Evolutionary conservation across 495 filamentous ascomycete genomes (phyloP), one percentile per base, ranked within the genome.

Genomic region (Clavariopsis aquatica): DNA sequence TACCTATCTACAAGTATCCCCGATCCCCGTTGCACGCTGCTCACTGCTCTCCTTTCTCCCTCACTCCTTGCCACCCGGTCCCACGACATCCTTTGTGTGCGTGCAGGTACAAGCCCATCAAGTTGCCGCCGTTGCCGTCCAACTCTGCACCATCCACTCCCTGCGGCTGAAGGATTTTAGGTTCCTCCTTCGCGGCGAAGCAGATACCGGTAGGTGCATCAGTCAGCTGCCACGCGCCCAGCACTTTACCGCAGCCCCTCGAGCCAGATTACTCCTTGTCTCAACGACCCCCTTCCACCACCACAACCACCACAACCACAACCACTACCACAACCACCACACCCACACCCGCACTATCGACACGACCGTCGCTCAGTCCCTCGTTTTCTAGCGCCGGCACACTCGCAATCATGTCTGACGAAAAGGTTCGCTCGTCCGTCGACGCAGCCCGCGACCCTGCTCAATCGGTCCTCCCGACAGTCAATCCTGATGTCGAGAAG

Each of bases 401-500:
- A n/a, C 38, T 23, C 23, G 45, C 34, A 2, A 52, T 38, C 62
- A 89, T 87, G 84, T 83, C 82, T 63, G 83, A 79, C 65, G 82
- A 95, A 76, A 96, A 95, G 77, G 85, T 78, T 57, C 88, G 92
- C 72, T 80, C 83, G 54, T 96, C 92, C 34, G 88, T 85, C 76
- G 91, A 92, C 75, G 84, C 69, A 80, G 84, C 73, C 74, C 82
- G 76, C 24, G 73, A 71, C 23, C 65, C 83, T 49, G 79, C 79
- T 53, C 81, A 84, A 60, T 85, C 88, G 54, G 79, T 89, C 52
- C 79, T 96, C 65, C 92, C 92, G 41, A 91, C 87, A 15, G 85
- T 91, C 73, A 94, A 91, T 72, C 89, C 86, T 68, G 75, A 81
- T 38, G 79, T 79, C 26, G 85, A 92, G 73, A 92, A 91, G 83